phyloP scores from a whole-genome alignment of 768 basidiomycete species.

The Ramaria rubella region DNA sequence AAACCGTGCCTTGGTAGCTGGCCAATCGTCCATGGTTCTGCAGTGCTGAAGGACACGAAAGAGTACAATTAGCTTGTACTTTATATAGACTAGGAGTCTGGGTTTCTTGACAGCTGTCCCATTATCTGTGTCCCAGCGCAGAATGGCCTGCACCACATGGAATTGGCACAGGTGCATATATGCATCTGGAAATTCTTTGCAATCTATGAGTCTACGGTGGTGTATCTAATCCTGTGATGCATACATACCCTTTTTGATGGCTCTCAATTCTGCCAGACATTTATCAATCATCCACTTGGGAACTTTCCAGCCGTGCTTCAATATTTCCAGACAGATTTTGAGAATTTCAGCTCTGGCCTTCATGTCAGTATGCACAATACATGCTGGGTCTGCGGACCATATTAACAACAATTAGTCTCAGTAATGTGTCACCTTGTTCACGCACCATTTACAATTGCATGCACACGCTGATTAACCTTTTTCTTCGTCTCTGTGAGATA shows the following conservation, averaged over 20 bases:
- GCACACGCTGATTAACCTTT: background rate
- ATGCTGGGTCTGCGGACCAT: background rate
- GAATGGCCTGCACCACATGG: slow-evolving; percentile 17
- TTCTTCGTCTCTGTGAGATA: background rate
- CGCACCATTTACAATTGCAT: slow-evolving; percentile 12
- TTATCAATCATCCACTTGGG: slow-evolving; percentile 17
- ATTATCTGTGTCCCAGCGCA: slow-evolving; percentile 13
- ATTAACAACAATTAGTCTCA: background rate
- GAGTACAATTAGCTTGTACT: background rate
- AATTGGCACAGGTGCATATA: slow-evolving; percentile 16
- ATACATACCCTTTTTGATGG: slow-evolving; percentile 5
- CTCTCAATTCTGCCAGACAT: background rate
- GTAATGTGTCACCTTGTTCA: background rate
- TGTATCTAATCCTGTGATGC: background rate
- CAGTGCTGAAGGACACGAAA: slow-evolving; percentile 14
- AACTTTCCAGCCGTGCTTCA: slow-evolving; percentile 4
- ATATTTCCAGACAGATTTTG: background rate
- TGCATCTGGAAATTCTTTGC: background rate
- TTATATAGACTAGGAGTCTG: background rate
- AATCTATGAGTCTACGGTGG: background rate
- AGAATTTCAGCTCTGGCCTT: background rate
- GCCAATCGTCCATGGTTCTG: background rate
- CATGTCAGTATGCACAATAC: background rate
- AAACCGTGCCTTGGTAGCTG: background rate
- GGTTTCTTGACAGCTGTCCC: slow-evolving; percentile 3